Base-by-base conservation (phyloP, 768 basidiomycete species). In the Brasilioporus rufonigricans region DNA sequence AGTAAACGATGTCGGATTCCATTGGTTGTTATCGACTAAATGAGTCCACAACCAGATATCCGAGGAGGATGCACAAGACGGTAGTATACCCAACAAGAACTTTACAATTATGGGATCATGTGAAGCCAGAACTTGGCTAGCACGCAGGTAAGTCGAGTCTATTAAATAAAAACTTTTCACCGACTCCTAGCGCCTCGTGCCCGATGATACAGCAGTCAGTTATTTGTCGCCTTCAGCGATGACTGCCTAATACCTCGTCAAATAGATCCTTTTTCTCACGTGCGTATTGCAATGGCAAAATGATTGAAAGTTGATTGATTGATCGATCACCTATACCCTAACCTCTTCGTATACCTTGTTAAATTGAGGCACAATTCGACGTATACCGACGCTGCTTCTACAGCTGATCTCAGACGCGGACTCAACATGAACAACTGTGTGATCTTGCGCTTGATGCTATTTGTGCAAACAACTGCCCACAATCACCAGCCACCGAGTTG, bases 391-490 rank as follows among this genome's bases (percentile, higher is more conserved):
- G 78, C 81, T 3, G 79, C 81, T 9, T 74, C 77, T 52, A 59
- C 71, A 11, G 76, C 76, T 48, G 79, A 5, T 68, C 73, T 35
- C 82, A 80, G 79, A 78, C 83, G 21, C 70, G 73, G 53, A 65
- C 68, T 8, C 74, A n/a, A n/a, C n/a, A n/a, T 74, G 52, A 79
- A 82, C 55, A 53, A 65, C 12, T 61, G n/a, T 71, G 43, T 59
- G 73, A 48, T n/a, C 71, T 82, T 16, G 71, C 79, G 5, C 69
- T 83, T 10, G 81, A 83, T 63, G 75, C 76, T 14, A 73, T 81
- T 46, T 67, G 75, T 53, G 80, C 68, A 11, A 66, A 72, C 26
- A 74, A 82, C 52, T 83, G 80, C 64, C 70, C 75, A 2, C 67
- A 77, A 31, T 77, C 79, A 1, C 73, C 79, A 2, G 61, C 74